Percentiles rank a stretch among this genome's conserved stretches.
These are phyloP conservation scores for Ustilago trichophora DNA, from an alignment of 1,284 basidiomycete species.

Conservation along the genomic window DNA sequence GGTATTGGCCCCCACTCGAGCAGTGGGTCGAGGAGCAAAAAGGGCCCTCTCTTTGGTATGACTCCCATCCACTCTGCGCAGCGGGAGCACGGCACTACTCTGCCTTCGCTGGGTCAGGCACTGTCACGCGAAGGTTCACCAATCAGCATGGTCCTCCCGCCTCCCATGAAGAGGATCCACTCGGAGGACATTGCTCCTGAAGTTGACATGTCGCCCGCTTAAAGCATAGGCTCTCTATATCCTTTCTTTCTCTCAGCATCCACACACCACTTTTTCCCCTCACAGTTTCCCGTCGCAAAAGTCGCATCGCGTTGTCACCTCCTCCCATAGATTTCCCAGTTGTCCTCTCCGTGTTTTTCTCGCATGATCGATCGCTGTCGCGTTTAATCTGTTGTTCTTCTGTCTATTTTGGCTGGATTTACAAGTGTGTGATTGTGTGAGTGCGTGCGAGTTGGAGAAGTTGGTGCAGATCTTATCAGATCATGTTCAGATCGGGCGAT, in stretches of 20 bases:
- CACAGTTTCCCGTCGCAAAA: not conserved
- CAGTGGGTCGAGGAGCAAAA: conserved; percentile 19
- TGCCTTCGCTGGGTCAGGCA: conserved; percentile 42
- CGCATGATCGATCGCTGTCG: not conserved
- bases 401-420: not conserved
- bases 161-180: conserved; percentile 38
- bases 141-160: conserved; percentile 43
- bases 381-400: not conserved
- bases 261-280: not conserved
- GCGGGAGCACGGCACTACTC: conserved; percentile 26
- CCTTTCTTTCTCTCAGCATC: not conserved
- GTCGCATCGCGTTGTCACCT: not conserved
- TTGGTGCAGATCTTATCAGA: too few species aligned
- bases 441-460: too few species aligned
- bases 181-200: conserved; percentile 26
- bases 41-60: conserved; percentile 37
- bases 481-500: too few species aligned
- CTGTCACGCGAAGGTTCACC: conserved; percentile 36
- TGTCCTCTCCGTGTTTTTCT: not conserved
- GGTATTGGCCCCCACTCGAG: conserved; percentile 19
- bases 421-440: too few species aligned
- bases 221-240: not conserved
- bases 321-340: not conserved
- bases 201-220: conserved; percentile 39
- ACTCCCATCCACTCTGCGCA: conserved; percentile 44